Evolutionary conservation across 2,329 filamentous ascomycete genomes (phyloP), one percentile per base, ranked within the genome.

Genomic region (Trichoderma oligosporum): DNA sequence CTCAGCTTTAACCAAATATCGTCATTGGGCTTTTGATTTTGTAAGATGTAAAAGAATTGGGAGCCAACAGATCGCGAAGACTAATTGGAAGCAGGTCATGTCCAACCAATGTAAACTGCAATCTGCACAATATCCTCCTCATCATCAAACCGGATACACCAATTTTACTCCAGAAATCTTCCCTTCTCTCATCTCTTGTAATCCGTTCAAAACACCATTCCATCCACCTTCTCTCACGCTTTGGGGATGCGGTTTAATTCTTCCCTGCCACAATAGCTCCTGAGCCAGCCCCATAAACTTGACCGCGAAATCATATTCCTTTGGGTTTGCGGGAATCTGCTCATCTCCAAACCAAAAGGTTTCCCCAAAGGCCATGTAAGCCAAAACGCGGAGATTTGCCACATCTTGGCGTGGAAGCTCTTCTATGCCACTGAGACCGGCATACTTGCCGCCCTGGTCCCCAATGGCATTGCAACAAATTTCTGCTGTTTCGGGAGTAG

Each of bases 151-250:
- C 3, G 52, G 52, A 61, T 76, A 77, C 1, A 79, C 76, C 48
- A 79, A 64, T 68, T 78, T 79, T 18, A 70, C 68, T 7, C 70
- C 76, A 53, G 73, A 76, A 24, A 78, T 67, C 62, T 68, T 65
- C 0, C 66, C 67, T 4, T 68, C 62, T 42, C 61, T 63, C 57
- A 73, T 56, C 56, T 70, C 66, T 14, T 71, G 63, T n/a, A 75
- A 41, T 2, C 72, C 72, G 9, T 62, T 57, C 16, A 75, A 33
- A n/a, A 74, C 66, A 16, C 49, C 56, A 8, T 14, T 36, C 33
- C 52, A 55, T n/a, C 56, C 51, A 7, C 56, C 56, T 4, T 65
- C 66, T 7, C 65, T 62, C 7, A 73, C 66, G 25, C 63, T 63
- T 3, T 67, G 66, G 27, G 66, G 67, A 31, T 75, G 70, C 1